These are phyloP conservation scores for Cydonia oblonga DNA, from an alignment of 331 rosid genomes.

Conservation along the genomic window DNA sequence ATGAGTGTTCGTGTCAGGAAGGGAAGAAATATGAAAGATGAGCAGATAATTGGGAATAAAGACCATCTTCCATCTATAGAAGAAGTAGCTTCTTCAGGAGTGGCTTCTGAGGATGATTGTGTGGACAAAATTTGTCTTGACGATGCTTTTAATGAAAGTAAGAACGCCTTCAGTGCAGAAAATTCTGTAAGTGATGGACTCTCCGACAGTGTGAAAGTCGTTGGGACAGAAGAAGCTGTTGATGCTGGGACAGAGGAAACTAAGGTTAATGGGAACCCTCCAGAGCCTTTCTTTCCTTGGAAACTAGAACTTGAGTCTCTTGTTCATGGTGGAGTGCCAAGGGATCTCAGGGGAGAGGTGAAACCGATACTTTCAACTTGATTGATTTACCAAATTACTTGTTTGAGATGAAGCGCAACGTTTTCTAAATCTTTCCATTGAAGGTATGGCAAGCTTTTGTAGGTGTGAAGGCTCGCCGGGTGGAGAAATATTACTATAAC, in stretches of 20 bases:
- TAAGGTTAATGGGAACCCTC: conserved; percentile 19
- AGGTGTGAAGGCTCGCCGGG: conserved; percentile 71
- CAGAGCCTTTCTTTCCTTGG: conserved; percentile 41
- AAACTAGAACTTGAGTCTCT: conserved; percentile 66
- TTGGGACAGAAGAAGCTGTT: conserved; percentile 7
- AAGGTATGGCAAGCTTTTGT: conserved; percentile 99
- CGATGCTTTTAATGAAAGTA: not conserved
- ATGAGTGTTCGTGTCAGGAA: conserved; percentile 50
- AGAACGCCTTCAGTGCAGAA: not conserved
- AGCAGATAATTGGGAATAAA: conserved; percentile 14
- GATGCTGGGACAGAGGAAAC: conserved; percentile 18
- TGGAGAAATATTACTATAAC: conserved; percentile 63
- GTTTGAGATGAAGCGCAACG: conserved; percentile 17
- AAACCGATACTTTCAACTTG: conserved; percentile 11
- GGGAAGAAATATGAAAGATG: conserved; percentile 27
- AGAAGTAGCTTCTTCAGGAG: conserved; percentile 27
- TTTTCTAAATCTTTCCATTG: conserved; percentile 34
- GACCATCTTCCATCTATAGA: conserved; percentile 32
- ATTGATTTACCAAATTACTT: conserved; percentile 11
- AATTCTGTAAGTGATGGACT: not conserved
- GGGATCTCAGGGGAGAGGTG: conserved; percentile 95
- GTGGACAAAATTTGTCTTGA: conserved; percentile 10
- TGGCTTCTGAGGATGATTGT: conserved; percentile 16
- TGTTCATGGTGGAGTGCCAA: conserved; percentile 86
- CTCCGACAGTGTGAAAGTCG: not conserved